A percentile compares a stretch with the other conserved stretches of the same genome.
phyloP scores from a whole-genome alignment of 176 grass and related monocot species.

The Cocos nucifera region DNA sequence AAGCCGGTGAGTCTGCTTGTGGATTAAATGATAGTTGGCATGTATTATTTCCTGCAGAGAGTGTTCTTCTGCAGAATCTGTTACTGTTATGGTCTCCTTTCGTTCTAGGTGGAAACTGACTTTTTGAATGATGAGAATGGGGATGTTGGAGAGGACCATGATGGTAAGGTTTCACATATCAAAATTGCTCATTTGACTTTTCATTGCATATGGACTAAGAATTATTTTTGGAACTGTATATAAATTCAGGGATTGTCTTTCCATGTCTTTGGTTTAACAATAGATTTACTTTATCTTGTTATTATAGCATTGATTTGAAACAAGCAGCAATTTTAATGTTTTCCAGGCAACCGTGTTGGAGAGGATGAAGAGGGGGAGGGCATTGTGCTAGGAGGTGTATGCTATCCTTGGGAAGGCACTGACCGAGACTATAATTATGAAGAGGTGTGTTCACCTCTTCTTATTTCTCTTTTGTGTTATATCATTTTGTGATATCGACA shows the following conservation, averaged over 20 bases:
- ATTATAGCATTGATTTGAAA: no score
- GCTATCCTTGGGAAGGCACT: constrained; percentile 78
- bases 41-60: not conserved
- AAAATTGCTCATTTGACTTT: no score
- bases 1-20: constrained; percentile 30
- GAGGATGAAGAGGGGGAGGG: constrained; percentile 76
- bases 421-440: constrained; percentile 63
- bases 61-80: not conserved
- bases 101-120: constrained; percentile 56
- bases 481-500: no score
- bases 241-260: no score
- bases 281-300: no score
- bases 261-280: no score
- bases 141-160: constrained; percentile 28
- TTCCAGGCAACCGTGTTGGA: constrained; percentile 35
- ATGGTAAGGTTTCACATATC: constrained; percentile 21
- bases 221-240: no score
- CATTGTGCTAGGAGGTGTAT: constrained; percentile 39
- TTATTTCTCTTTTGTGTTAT: not conserved
- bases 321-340: not conserved
- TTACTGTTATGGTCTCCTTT: constrained; percentile 6
- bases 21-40: no score
- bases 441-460: constrained; percentile 30
- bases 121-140: constrained; percentile 18
- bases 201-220: no score